Conservation (phyloP, 371 early-diverging fungal species). For the Actinomucor elegans region DNA sequence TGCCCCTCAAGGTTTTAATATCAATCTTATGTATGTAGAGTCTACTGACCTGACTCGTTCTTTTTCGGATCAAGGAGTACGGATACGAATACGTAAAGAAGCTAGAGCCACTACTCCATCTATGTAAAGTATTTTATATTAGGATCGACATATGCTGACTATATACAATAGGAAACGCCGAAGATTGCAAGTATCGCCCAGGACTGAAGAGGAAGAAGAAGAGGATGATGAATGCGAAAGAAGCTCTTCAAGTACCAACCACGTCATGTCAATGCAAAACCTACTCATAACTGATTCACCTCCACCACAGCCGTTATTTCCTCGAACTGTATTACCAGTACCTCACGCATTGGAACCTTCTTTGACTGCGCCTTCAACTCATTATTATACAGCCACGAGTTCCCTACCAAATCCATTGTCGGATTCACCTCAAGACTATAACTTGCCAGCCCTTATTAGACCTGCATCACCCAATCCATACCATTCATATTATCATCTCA, state of each 20-base stretch:
- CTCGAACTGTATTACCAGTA: not conserved
- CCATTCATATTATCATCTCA: not conserved
- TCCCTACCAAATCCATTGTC: not conserved
- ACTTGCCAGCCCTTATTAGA: too few relatives aligned
- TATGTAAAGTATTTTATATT: not conserved
- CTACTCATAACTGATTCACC: conserved; percentile 4
- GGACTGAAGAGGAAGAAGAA: not conserved
- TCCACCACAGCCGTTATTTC: not conserved
- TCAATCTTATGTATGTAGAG: conserved; percentile 12
- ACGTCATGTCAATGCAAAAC: conserved; percentile 23
- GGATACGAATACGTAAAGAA: conserved; percentile 30
- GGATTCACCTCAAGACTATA: not conserved
- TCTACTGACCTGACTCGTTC: conserved; percentile 30
- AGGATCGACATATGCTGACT: not conserved
- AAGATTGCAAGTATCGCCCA: not conserved
- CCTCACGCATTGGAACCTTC: not conserved
- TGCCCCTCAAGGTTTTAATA: not conserved
- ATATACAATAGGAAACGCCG: conserved; percentile 11
- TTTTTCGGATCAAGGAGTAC: conserved; percentile 36
- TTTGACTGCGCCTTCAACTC: too few relatives aligned
- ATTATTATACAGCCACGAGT: not conserved
- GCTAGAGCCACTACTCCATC: conserved; percentile 5
- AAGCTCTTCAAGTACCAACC: not conserved
- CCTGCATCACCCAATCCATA: not conserved
- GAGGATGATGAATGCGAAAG: too few relatives aligned